Conservation (phyloP, 345 rosid genomes). For the Alliaria petiolata region DNA sequence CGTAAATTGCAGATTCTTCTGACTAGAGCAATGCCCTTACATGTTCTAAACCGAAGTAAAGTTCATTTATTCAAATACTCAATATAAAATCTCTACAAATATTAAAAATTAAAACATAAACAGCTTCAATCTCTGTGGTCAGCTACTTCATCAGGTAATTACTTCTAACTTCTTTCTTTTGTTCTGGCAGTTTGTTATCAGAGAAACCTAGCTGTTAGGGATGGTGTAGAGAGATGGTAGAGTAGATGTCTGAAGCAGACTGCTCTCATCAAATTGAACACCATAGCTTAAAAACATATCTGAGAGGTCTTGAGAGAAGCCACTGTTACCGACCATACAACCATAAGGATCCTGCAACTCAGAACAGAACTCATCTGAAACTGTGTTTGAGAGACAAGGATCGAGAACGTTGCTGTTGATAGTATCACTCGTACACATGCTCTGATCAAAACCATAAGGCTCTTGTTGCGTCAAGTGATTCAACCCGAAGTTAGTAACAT, state of each 20-base stretch:
- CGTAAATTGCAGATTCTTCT: no score
- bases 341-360: not conserved
- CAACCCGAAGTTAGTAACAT: not conserved
- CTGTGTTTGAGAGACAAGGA: not conserved
- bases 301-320: not conserved
- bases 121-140: no score
- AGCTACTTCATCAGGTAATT: not conserved
- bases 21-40: no score
- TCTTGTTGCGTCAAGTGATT: not conserved
- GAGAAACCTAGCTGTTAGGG: not conserved
- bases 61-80: no score
- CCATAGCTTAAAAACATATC: not conserved
- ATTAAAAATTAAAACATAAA: no score
- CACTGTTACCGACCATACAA: not conserved
- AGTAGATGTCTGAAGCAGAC: not conserved
- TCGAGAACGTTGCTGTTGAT: not conserved
- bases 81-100: no score
- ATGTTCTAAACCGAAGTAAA: no score
- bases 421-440: not conserved
- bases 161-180: not conserved
- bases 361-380: not conserved
- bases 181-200: not conserved
- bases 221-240: not conserved
- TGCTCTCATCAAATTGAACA: not conserved
- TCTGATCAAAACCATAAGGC: not conserved